A percentile compares a stretch with the other conserved stretches of the same genome.
phyloP scores from a whole-genome alignment of 2,329 filamentous ascomycete species.

The Alternaria panax region DNA sequence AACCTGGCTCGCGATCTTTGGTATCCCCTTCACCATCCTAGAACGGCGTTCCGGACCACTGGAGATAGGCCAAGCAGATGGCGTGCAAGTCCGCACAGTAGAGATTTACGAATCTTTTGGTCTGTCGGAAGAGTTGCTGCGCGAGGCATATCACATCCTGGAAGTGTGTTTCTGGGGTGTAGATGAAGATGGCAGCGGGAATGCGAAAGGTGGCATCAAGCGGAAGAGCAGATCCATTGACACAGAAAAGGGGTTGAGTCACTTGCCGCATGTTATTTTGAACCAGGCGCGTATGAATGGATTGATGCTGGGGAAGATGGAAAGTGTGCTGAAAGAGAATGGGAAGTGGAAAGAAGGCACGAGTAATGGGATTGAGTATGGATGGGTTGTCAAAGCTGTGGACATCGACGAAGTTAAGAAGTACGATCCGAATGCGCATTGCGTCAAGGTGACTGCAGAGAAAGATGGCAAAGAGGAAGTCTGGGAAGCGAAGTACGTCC shows the following conservation, averaged over 20 bases:
- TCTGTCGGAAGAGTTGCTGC: slow-evolving; percentile 67
- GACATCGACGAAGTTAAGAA: slow-evolving; percentile 57
- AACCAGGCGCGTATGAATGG: slow-evolving; percentile 75
- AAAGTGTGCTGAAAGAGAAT: slow-evolving; percentile 39
- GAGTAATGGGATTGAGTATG: slow-evolving; percentile 61
- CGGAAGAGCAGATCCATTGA: slow-evolving; percentile 58
- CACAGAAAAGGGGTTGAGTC: slow-evolving; percentile 65
- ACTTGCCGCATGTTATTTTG: slow-evolving; percentile 71
- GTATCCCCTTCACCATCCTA: slow-evolving; percentile 64
- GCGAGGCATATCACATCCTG: slow-evolving; percentile 71
- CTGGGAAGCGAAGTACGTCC: slow-evolving; percentile 50
- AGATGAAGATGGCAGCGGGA: slow-evolving; percentile 34
- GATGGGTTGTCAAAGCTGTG: slow-evolving; percentile 59
- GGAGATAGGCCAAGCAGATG: slow-evolving; percentile 68
- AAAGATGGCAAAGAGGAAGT: slow-evolving; percentile 39
- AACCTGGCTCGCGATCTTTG: slow-evolving; percentile 66
- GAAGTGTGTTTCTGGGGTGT: slow-evolving; percentile 64
- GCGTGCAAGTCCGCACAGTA: slow-evolving; percentile 70
- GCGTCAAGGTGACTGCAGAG: slow-evolving; percentile 43
- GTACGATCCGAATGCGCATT: slow-evolving; percentile 40
- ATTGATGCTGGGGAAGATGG: slow-evolving; percentile 63
- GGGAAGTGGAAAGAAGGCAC: slow-evolving; percentile 33
- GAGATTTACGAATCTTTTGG: slow-evolving; percentile 79
- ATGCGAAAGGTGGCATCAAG: slow-evolving; percentile 50
- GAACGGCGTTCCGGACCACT: slow-evolving; percentile 65